Base-by-base conservation (phyloP, 2,329 filamentous ascomycete genomes). In the Rutstroemia sp. region DNA sequence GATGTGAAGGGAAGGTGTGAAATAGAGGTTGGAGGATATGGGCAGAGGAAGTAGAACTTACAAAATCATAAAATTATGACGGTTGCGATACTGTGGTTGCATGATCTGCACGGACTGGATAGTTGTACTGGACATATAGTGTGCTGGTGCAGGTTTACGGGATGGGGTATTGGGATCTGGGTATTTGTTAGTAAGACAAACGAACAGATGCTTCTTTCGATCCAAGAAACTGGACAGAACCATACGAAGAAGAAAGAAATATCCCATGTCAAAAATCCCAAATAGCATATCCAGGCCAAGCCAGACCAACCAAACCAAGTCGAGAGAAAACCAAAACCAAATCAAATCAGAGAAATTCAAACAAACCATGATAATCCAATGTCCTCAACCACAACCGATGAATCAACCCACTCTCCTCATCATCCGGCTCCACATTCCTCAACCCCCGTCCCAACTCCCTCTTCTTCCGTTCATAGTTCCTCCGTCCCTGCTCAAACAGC, bases 61-160 rank as follows among this genome's bases (percentile, higher is more conserved):
- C 27, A 88, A 89, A 56, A 89, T 87, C 84, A 87, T 87, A 71
- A 86, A 86, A 61, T 85, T 83, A 69, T 87, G 84, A 3, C 83
- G 72, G 69, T 86, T 86, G 48, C 84, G 79, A 68, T 84, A 80
- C 69, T 87, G 83, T 0, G 86, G 86, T 62, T 88, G 84, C 85
- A 88, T 88, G 60, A 89, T 86, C 63, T 79, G 81, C 4, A 85
- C 83, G n/a, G 82, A 84, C 64, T 80, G 78, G 47, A 88, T 76
- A 8, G 75, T 73, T 0, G 84, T 86, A 34, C 75, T 73, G 51
- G 79, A 76, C 85, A 88, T 88, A 65, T 77, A 79, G 39, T 79
- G 71, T 2, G 81, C 78, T 61, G 85, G 84, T 36, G 73, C 65
- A 6, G 83, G 83, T 64, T 81, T 78, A 42, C 76, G 71, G 5